Conservation (phyloP, 345 rosid species). For the Acer campestre region DNA sequence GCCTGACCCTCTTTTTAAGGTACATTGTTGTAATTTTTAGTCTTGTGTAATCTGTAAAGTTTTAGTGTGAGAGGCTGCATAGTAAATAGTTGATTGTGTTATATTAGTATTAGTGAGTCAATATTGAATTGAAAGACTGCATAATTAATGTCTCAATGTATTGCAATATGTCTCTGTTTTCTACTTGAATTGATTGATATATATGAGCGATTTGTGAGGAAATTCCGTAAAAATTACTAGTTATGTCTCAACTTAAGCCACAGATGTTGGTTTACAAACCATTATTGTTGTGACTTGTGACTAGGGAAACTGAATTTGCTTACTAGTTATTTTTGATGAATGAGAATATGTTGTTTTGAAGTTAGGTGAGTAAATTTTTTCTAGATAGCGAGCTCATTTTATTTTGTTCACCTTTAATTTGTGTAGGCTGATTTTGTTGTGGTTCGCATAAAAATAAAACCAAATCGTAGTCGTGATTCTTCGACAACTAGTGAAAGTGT, state of each 20-base stretch:
- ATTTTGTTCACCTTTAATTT: not conserved
- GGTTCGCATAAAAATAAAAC: not conserved
- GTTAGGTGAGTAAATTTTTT: not conserved
- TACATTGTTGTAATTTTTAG: not conserved
- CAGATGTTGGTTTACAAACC: not conserved
- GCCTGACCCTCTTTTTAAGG: not conserved
- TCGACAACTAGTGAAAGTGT: not conserved
- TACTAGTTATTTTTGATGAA: not conserved
- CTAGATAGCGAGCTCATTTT: not conserved
- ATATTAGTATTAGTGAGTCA: not conserved
- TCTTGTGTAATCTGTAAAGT: too few species aligned
- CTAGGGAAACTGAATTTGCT: not conserved
- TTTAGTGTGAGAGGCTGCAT: too few species aligned
- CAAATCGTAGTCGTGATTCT: not conserved
- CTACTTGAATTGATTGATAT: too few species aligned
- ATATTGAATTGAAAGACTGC: not conserved
- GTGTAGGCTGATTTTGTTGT: slow-evolving; percentile 13
- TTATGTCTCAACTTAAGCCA: too few species aligned
- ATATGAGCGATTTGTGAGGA: too few species aligned
- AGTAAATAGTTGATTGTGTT: not conserved
- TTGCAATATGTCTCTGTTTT: too few species aligned
- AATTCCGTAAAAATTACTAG: too few species aligned
- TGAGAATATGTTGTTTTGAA: not conserved
- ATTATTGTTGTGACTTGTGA: not conserved
- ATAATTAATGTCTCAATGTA: too few species aligned